These are phyloP conservation scores for Ustilago tritici DNA, from an alignment of 1,284 basidiomycete genomes.

Conservation along the genomic window DNA sequence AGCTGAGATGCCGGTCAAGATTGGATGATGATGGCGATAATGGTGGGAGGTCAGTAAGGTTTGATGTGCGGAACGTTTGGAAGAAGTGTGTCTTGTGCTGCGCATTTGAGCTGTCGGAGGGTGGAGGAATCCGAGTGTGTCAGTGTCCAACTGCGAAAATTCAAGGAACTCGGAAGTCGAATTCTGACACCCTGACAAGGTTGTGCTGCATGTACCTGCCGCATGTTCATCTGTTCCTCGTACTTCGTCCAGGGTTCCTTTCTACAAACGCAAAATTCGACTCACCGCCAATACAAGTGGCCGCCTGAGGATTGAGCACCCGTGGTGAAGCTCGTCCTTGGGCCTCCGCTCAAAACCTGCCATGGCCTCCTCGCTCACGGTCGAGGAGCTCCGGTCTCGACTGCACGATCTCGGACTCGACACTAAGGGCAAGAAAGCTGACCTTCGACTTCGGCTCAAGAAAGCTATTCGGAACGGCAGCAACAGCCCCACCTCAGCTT, in stretches of 20 bases:
- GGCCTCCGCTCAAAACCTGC: conserved; percentile 3
- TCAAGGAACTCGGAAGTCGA: conserved; percentile 32
- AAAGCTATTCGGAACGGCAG: conserved; percentile 41
- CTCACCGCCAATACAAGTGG: conserved; percentile 15
- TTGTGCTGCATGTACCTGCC: neutral
- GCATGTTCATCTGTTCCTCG: conserved; percentile 1
- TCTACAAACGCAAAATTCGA: neutral
- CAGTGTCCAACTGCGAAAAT: conserved; percentile 5
- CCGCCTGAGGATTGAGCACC: conserved; percentile 39
- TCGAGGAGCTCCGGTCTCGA: conserved; percentile 46
- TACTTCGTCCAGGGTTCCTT: neutral
- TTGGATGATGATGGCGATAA: conserved; percentile 1
- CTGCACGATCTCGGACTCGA: conserved; percentile 63
- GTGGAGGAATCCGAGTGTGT: conserved; percentile 19
- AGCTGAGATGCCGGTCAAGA: neutral
- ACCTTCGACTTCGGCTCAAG: conserved; percentile 52
- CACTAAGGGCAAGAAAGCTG: conserved; percentile 64
- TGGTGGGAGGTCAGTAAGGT: neutral
- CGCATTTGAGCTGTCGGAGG: conserved; percentile 6
- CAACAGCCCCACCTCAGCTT: conserved; percentile 9
- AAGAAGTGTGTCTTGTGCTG: conserved; percentile 8
- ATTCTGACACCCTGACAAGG: conserved; percentile 1
- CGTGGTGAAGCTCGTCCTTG: conserved; percentile 39
- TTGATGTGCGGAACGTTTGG: neutral
- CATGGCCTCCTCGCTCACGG: conserved; percentile 44